Evolutionary conservation across 331 rosid species (phyloP), one percentile per base, ranked within the genome.

Genomic region (Phaseolus coccineus): DNA sequence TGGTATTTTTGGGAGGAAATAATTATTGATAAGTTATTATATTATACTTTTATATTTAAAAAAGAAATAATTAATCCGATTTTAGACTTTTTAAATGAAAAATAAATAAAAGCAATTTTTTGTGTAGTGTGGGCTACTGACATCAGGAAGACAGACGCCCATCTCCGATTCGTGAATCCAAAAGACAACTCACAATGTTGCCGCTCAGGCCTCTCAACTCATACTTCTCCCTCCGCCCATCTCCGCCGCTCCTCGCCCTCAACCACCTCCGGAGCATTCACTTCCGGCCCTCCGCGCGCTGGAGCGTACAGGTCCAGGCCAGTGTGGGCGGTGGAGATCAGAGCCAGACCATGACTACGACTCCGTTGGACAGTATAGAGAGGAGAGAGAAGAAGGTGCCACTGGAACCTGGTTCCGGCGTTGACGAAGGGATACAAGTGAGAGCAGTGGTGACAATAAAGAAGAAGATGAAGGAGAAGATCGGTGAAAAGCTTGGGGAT

Each of bases 381-480:
- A 77, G 31, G 13, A 77, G 6, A 10, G 66, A 67, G 33, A 83
- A 30, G 19, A 83, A 28, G 19, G 37, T 76, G 5, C 78, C 91
- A 25, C 13, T 63, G 82, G 10, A 24, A 19, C 0, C 47, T 52
- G 44, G 33, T 9, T 8, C 11, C 6, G 50, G 55, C 2, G 14
- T 50, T 2, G 47, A 79, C 0, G 89, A 64, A 27, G 86, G 83
- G 74, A 84, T 89, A 22, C 63, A 84, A 57, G 97, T 93, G 77
- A 91, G 70, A 42, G 97, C 91, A 9, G 90, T 73, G 81, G 79
- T 91, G 39, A 88, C 83, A 7, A 88, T 95, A 82, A 89, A 93
- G 85, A 93, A 93, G 84, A 91, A 93, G 84, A 89, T 87, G 90
- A 92, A 91, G 82, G 91, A 90, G 87, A 93, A 78, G 64, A 31